Conservation (phyloP, 148 eudicot species). For the Vaccinium vitisidaea region DNA sequence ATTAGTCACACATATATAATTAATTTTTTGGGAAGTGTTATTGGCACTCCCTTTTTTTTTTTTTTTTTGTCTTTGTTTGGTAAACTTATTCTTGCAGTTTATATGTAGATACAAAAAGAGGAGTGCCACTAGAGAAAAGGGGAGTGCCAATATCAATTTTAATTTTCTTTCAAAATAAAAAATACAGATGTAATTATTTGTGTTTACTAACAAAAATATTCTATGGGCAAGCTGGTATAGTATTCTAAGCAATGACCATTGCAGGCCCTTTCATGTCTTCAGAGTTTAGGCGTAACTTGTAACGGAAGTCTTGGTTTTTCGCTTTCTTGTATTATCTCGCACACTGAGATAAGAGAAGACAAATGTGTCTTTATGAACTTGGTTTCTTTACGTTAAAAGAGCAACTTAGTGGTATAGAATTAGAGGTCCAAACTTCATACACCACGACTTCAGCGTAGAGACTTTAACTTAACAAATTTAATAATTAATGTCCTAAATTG, state of each 20-base stretch:
- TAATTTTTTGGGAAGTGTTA: too few species aligned
- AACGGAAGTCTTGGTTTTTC: not conserved
- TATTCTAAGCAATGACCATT: not conserved
- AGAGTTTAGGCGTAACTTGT: not conserved
- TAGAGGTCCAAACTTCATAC: not conserved
- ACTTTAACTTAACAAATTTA: not conserved
- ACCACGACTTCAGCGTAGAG: not conserved
- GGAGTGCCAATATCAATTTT: too few species aligned
- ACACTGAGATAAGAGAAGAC: not conserved
- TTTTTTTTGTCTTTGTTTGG: too few species aligned
- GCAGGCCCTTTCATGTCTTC: conserved; percentile 1
- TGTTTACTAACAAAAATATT: not conserved
- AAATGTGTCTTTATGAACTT: not conserved
- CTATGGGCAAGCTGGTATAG: not conserved
- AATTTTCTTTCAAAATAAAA: too few species aligned
- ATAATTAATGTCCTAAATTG: not conserved
- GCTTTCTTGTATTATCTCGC: not conserved
- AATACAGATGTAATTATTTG: too few species aligned
- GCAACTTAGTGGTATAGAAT: not conserved
- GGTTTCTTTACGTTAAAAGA: not conserved
- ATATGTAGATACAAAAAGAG: too few species aligned
- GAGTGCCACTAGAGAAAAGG: too few species aligned
- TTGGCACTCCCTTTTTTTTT: too few species aligned
- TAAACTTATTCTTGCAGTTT: too few species aligned
- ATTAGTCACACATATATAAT: not conserved